Evolutionary conservation across 2,329 filamentous ascomycete genomes (phyloP).

Genomic region (Paradendryphiella salina): DNA sequence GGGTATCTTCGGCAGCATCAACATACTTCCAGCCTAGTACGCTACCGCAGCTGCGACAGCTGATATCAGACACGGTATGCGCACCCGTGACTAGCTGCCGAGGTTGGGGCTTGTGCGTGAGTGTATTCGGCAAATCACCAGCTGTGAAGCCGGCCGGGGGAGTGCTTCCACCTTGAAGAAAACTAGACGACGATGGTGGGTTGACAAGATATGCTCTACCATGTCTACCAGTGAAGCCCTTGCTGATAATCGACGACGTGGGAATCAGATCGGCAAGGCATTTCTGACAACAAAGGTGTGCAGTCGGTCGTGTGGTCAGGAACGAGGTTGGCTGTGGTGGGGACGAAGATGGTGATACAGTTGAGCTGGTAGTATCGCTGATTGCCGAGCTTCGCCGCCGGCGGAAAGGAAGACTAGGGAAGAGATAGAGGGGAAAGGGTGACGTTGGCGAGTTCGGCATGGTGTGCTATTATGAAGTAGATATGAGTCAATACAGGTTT

Average conservation of each 20-base stretch:
- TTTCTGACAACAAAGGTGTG: slow-evolving; percentile 61
- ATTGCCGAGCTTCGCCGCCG: slow-evolving; percentile 50
- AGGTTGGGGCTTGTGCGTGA: slow-evolving; percentile 59
- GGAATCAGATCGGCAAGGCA: slow-evolving; percentile 63
- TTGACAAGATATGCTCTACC: slow-evolving; percentile 66
- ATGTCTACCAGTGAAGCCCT: slow-evolving; percentile 67
- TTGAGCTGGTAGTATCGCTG: slow-evolving; percentile 32
- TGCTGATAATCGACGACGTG: slow-evolving; percentile 63
- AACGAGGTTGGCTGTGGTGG: slow-evolving; percentile 32
- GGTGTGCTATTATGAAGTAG: background rate
- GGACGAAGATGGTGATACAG: slow-evolving; percentile 27
- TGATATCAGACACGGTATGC: slow-evolving; percentile 65
- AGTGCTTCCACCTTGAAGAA: slow-evolving; percentile 7
- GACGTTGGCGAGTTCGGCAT: slow-evolving; percentile 31
- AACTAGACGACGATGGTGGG: slow-evolving; percentile 45
- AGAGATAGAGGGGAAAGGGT: slow-evolving; percentile 50
- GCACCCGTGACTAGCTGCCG: slow-evolving; percentile 65
- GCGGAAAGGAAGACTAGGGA: slow-evolving; percentile 44
- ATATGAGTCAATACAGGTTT: background rate
- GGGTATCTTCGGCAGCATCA: slow-evolving; percentile 62
- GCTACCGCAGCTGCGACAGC: slow-evolving; percentile 59
- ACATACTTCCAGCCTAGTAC: slow-evolving; percentile 69
- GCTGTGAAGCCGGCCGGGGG: slow-evolving; percentile 18
- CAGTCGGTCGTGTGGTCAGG: slow-evolving; percentile 46
- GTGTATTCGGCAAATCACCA: slow-evolving; percentile 60